Conservation (phyloP, 306 rosid species). For the Begonia fuchsioides region DNA sequence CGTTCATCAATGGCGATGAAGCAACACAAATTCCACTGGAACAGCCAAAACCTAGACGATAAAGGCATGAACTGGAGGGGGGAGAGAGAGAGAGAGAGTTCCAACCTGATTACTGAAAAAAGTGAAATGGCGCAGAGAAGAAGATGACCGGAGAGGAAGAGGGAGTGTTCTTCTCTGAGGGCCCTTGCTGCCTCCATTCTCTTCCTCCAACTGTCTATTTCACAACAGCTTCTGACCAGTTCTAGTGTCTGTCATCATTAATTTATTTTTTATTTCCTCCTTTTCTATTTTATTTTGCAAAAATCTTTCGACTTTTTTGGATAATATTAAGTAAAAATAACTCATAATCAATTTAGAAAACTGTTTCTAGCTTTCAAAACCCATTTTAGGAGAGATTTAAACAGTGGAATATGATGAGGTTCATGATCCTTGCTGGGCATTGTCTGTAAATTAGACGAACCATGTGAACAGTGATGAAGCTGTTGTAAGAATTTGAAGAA, state of each 20-base stretch:
- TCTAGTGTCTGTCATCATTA: constrained; percentile 14
- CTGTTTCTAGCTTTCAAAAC: no score
- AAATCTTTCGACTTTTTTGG: no score
- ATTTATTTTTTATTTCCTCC: constrained; percentile 11
- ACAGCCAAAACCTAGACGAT: no score
- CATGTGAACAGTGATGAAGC: no score
- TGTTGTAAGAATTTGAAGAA: no score
- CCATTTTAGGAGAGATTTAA: no score
- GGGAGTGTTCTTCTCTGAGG: constrained; percentile 21
- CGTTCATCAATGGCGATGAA: no score
- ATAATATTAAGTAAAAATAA: no score
- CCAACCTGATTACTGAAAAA: constrained; percentile 7
- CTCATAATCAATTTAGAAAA: no score
- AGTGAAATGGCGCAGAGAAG: constrained; percentile 15
- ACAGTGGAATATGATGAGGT: no score
- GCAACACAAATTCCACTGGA: background rate
- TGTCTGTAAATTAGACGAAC: no score
- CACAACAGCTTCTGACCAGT: constrained; percentile 22
- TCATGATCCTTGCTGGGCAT: no score
- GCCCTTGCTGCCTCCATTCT: constrained; percentile 16
- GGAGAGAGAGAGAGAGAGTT: constrained; percentile 15
- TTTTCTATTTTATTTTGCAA: background rate
- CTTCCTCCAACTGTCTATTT: constrained; percentile 13
- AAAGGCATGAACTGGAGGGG: constrained; percentile 4
- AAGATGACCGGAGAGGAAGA: constrained; percentile 20